Conservation (phyloP, 1,139 yeast genomes). For the Sugiyamaella sp. region DNA sequence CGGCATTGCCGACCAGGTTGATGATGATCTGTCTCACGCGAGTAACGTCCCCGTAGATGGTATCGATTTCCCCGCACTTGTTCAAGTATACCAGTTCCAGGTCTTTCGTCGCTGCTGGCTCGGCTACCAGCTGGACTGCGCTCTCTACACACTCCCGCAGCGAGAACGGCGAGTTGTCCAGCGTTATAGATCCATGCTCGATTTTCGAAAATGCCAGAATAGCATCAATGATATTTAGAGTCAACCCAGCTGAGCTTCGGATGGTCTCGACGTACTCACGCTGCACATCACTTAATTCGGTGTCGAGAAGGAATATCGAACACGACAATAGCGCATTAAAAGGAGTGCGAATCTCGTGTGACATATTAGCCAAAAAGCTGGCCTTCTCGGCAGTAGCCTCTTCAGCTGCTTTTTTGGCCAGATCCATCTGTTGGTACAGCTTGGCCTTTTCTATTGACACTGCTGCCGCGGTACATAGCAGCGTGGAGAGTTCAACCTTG, state of each 20-base stretch:
- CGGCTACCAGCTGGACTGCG: slow-evolving; percentile 56
- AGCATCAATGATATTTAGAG: slow-evolving; percentile 59
- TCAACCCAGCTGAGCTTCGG: slow-evolving; percentile 55
- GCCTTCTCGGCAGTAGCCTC: slow-evolving; percentile 64
- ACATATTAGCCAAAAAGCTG: slow-evolving; percentile 60
- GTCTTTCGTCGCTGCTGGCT: slow-evolving; percentile 52
- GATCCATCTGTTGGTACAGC: slow-evolving; percentile 53
- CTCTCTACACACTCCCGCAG: slow-evolving; percentile 56
- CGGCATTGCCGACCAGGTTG: slow-evolving; percentile 60
- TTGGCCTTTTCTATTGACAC: slow-evolving; percentile 56
- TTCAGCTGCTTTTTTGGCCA: slow-evolving; percentile 59
- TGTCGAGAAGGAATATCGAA: slow-evolving; percentile 56
- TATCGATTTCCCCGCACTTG: slow-evolving; percentile 48
- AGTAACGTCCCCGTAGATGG: slow-evolving; percentile 55
- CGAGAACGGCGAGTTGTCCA: slow-evolving; percentile 54
- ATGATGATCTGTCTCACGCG: slow-evolving; percentile 57
- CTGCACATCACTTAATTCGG: slow-evolving; percentile 52
- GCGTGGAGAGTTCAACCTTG: slow-evolving; percentile 49
- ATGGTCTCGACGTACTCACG: slow-evolving; percentile 59
- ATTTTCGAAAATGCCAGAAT: slow-evolving; percentile 59
- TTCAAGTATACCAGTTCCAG: slow-evolving; percentile 55
- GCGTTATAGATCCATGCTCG: slow-evolving; percentile 56
- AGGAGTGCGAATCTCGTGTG: slow-evolving; percentile 59
- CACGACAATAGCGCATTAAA: slow-evolving; percentile 60
- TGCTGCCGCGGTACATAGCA: slow-evolving; percentile 58